These are phyloP conservation scores for Nicotiana obtusifolia DNA, from an alignment of 257 asterid genomes.

Conservation along the genomic window DNA sequence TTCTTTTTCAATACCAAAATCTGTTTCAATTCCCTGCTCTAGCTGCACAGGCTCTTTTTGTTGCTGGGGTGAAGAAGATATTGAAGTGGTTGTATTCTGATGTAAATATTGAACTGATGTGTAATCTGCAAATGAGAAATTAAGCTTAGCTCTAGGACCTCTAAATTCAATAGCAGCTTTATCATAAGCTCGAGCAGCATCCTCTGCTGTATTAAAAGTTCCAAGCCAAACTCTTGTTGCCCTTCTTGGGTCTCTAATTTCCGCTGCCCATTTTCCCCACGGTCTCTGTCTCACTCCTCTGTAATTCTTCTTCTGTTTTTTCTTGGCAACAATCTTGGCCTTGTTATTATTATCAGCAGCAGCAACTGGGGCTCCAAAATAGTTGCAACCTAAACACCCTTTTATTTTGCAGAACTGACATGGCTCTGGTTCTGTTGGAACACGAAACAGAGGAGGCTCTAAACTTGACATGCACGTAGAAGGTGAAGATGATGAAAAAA, in stretches of 20 bases:
- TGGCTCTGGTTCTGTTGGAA: slow-evolving; percentile 27
- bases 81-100: neutral
- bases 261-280: slow-evolving; percentile 97
- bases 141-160: slow-evolving; percentile 80
- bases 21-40: slow-evolving; percentile 10
- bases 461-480: neutral
- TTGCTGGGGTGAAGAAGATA: too few relatives aligned
- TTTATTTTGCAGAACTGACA: slow-evolving; percentile 47
- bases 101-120: neutral
- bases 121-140: slow-evolving; percentile 67
- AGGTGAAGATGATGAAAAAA: neutral
- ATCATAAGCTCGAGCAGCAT: slow-evolving; percentile 78
- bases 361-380: slow-evolving; percentile 20
- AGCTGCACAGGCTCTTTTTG: neutral
- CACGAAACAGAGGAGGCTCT: slow-evolving; percentile 15
- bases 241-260: slow-evolving; percentile 69
- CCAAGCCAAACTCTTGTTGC: slow-evolving; percentile 93
- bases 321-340: neutral
- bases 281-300: slow-evolving; percentile 92
- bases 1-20: slow-evolving; percentile 10
- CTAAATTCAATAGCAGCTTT: slow-evolving; percentile 72
- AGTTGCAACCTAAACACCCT: slow-evolving; percentile 74
- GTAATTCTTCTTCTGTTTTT: slow-evolving; percentile 56
- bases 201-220: slow-evolving; percentile 71
- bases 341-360: slow-evolving; percentile 14